Conservation (phyloP, 208 protist genomes). For the Polymyxa betae region DNA sequence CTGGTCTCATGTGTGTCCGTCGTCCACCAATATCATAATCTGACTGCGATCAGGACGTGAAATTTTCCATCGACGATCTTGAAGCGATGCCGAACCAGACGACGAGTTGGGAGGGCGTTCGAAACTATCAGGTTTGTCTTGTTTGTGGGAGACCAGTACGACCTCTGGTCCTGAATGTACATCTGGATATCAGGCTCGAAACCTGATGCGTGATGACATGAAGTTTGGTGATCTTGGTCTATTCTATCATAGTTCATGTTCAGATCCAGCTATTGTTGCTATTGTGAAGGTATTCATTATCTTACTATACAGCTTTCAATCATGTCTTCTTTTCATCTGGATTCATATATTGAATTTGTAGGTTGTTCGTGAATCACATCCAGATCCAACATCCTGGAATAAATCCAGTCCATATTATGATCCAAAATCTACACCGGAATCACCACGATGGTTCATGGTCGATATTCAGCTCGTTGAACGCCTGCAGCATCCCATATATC, state of each 20-base stretch:
- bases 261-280: conserved; percentile 17
- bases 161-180: background rate
- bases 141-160: background rate
- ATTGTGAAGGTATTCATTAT: conserved; percentile 39
- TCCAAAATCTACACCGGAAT: background rate
- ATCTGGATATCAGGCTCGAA: background rate
- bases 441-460: conserved; percentile 38
- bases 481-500: background rate
- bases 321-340: background rate
- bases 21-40: no score
- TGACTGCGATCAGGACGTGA: conserved; percentile 16
- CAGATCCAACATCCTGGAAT: conserved; percentile 4
- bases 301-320: no score
- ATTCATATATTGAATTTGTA: background rate
- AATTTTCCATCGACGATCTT: conserved; percentile 29
- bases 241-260: conserved; percentile 47
- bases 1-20: background rate
- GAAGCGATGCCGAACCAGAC: conserved; percentile 8
- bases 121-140: conserved; percentile 49
- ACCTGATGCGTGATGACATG: conserved; percentile 32
- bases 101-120: conserved; percentile 21
- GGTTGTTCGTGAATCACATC: conserved; percentile 2
- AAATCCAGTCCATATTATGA: background rate
- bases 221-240: background rate
- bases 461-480: conserved; percentile 21